A percentile compares a stretch with the other conserved stretches of the same genome.
Conservation (phyloP, 1,139 yeast species). For the Sugiyamaella novakii region DNA sequence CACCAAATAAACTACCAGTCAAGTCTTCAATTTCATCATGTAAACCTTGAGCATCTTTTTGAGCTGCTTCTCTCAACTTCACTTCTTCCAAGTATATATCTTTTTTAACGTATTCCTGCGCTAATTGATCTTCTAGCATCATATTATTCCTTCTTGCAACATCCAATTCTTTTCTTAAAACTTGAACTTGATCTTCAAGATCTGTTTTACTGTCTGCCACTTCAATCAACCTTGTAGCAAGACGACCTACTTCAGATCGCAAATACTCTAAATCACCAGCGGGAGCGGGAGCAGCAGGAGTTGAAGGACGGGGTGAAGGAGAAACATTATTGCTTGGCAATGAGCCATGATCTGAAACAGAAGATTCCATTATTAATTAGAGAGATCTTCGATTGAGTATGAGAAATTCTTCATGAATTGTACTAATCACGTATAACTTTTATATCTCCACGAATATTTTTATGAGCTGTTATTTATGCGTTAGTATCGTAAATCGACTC, state of each 20-base stretch:
- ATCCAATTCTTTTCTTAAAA: slow-evolving; percentile 37
- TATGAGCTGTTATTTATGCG: too few relatives aligned
- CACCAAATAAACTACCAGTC: slow-evolving; percentile 66
- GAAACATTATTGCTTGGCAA: too few relatives aligned
- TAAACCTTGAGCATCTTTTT: slow-evolving; percentile 53
- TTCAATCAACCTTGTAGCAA: slow-evolving; percentile 42
- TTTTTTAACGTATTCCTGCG: slow-evolving; percentile 34
- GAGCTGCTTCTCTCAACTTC: slow-evolving; percentile 46
- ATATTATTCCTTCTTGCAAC: slow-evolving; percentile 34
- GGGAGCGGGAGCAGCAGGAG: background rate
- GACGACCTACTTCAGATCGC: slow-evolving; percentile 29
- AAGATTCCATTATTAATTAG: background rate
- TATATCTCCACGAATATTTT: too few relatives aligned
- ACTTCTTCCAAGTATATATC: slow-evolving; percentile 32
- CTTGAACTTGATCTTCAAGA: slow-evolving; percentile 41
- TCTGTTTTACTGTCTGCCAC: slow-evolving; percentile 44
- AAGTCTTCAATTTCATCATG: slow-evolving; percentile 72
- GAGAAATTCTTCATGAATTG: too few relatives aligned
- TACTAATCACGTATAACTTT: too few relatives aligned
- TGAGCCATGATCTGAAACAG: background rate
- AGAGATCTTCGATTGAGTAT: too few relatives aligned
- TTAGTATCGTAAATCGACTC: too few relatives aligned
- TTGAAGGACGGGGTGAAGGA: too few relatives aligned
- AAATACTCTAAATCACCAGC: background rate
- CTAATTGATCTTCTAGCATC: slow-evolving; percentile 33